phyloP scores from a whole-genome alignment of 2,329 filamentous ascomycete species.

The Neopestalotiopsis sp. region DNA sequence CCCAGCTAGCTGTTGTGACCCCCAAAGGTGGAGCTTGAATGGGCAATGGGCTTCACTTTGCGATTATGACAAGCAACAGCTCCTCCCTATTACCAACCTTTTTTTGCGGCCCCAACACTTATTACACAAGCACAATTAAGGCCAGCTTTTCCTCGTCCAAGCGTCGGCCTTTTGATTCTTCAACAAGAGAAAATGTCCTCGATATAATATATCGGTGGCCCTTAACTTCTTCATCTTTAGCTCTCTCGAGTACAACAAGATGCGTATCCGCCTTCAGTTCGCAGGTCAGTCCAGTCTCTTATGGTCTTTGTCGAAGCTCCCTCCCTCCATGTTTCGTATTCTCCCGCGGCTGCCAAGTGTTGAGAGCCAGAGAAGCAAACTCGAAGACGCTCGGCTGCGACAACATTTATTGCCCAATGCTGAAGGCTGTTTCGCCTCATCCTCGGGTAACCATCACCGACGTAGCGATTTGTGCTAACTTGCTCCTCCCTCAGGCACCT shows the following conservation, averaged over 20 bases:
- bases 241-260: constrained; percentile 38
- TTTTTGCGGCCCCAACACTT: neutral
- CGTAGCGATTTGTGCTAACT: neutral
- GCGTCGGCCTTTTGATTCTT: too few species aligned
- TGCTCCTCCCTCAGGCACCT: constrained; percentile 58
- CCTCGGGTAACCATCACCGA: neutral
- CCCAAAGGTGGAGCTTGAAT: constrained; percentile 8
- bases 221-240: neutral
- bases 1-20: neutral
- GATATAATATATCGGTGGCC: neutral
- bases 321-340: constrained; percentile 9
- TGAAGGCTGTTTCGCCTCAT: neutral
- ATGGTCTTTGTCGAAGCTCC: constrained; percentile 5
- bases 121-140: constrained; percentile 7
- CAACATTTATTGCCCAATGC: neutral
- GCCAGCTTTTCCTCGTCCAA: constrained; percentile 7
- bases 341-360: neutral
- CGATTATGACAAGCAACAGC: constrained; percentile 2
- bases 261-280: constrained; percentile 89
- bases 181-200: constrained; percentile 5
- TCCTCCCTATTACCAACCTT: constrained; percentile 1
- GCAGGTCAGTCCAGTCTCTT: constrained; percentile 70
- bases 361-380: neutral
- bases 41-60: neutral
- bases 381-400: neutral